These are phyloP conservation scores for Escallonia herrerae DNA, from an alignment of 129 eudicot species.

Conservation along the genomic window DNA sequence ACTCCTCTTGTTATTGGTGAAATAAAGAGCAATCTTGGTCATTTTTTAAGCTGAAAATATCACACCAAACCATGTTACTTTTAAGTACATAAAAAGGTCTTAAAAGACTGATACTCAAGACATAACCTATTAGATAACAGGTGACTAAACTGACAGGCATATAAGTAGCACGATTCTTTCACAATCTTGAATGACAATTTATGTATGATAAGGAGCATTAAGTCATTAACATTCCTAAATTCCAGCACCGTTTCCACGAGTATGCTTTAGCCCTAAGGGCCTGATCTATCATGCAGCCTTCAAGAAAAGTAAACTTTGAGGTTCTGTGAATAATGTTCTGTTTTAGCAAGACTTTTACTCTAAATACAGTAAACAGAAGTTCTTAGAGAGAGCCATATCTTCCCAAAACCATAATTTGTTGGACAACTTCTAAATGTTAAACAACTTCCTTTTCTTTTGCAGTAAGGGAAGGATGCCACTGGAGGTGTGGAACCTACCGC, in stretches of 20 bases:
- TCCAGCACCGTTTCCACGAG: not conserved
- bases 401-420: too few species aligned
- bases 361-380: too few species aligned
- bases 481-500: too few species aligned
- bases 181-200: not conserved
- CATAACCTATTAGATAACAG: not conserved
- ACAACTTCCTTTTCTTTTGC: too few species aligned
- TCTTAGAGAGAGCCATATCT: too few species aligned
- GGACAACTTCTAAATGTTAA: too few species aligned
- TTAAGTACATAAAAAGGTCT: not conserved
- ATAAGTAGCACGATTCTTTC: not conserved
- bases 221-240: not conserved
- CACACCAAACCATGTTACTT: slow-evolving; percentile 3
- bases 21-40: slow-evolving; percentile 8
- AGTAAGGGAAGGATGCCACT: too few species aligned
- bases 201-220: not conserved
- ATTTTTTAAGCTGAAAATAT: slow-evolving; percentile 19
- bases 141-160: not conserved
- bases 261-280: not conserved
- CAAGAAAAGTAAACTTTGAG: too few species aligned
- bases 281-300: not conserved
- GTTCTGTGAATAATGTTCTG: too few species aligned
- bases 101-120: not conserved
- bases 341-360: too few species aligned
- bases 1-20: slow-evolving; percentile 5